Percentiles rank a stretch among this genome's conserved stretches.
Evolutionary conservation across 192 early-diverging fungal species (phyloP).

Genomic region (Backusella morwellensis): DNA sequence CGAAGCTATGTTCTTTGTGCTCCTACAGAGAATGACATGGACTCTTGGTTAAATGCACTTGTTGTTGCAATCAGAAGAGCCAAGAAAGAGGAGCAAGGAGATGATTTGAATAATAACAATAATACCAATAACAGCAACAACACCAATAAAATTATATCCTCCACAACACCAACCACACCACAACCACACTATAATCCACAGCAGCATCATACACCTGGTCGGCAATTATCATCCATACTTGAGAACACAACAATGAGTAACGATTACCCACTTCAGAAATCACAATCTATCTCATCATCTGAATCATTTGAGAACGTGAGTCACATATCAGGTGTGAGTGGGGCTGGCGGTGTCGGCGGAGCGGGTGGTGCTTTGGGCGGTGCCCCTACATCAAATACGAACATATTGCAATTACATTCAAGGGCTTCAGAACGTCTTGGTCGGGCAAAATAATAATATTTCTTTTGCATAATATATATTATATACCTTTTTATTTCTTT

Average conservation of each 20-base stretch:
- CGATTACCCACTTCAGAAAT: neutral
- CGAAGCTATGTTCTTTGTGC: conserved; percentile 53
- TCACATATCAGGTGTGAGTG: conserved; percentile 36
- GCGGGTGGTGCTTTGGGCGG: conserved; percentile 37
- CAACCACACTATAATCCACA: neutral
- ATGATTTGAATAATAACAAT: neutral
- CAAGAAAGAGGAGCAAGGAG: conserved; percentile 25
- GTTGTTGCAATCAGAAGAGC: conserved; percentile 42
- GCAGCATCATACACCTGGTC: neutral
- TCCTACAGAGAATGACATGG: conserved; percentile 38
- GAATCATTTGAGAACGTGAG: conserved; percentile 31
- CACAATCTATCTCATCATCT: conserved; percentile 6
- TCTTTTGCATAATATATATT: neutral
- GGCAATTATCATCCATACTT: conserved; percentile 8
- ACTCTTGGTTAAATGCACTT: conserved; percentile 52
- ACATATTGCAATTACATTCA: conserved; percentile 17
- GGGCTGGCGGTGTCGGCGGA: conserved; percentile 37
- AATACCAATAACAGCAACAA: neutral
- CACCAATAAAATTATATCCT: neutral
- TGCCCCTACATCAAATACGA: conserved; percentile 8
- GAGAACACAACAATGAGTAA: neutral
- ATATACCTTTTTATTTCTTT: neutral
- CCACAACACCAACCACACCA: neutral
- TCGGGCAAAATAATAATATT: conserved; percentile 16
- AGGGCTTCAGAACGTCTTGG: conserved; percentile 18